Evolutionary conservation across 768 basidiomycete genomes (phyloP).

Genomic region (Pleurotus platypus): DNA sequence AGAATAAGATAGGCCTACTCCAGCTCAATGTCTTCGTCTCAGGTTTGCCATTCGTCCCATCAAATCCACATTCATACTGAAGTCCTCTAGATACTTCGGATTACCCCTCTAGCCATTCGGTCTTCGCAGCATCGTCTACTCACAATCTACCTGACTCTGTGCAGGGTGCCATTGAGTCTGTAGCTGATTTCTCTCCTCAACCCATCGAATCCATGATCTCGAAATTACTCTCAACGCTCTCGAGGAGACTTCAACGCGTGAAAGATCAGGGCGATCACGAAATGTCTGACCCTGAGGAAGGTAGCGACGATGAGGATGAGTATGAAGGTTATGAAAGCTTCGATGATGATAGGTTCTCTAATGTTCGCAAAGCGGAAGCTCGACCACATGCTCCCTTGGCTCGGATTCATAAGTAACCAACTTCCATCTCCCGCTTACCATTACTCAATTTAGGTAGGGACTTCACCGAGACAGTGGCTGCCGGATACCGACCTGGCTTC

Average conservation of each 20-base stretch:
- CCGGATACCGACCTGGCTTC: conserved; percentile 58
- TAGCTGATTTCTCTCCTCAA: conserved; percentile 37
- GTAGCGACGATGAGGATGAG: conserved; percentile 17
- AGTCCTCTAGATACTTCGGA: conserved; percentile 56
- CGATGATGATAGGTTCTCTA: conserved; percentile 12
- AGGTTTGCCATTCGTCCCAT: conserved; percentile 27
- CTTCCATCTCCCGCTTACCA: background rate
- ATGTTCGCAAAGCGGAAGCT: background rate
- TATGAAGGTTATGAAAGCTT: conserved; percentile 32
- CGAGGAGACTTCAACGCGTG: conserved; percentile 18
- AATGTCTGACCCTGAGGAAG: conserved; percentile 3
- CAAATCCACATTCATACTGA: background rate
- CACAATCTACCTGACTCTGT: conserved; percentile 36
- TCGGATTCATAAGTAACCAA: background rate
- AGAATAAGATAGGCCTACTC: conserved; percentile 28
- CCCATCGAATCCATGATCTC: conserved; percentile 43
- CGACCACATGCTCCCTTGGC: background rate
- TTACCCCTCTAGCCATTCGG: conserved; percentile 57
- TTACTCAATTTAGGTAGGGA: conserved; percentile 35
- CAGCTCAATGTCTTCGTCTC: conserved; percentile 45
- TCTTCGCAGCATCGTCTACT: conserved; percentile 53
- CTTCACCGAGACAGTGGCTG: conserved; percentile 56
- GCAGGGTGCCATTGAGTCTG: conserved; percentile 37
- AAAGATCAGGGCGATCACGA: background rate
- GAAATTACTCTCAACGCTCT: conserved; percentile 33